Conservation (phyloP, 2,329 filamentous ascomycete species). For the Elsinoe perseae region DNA sequence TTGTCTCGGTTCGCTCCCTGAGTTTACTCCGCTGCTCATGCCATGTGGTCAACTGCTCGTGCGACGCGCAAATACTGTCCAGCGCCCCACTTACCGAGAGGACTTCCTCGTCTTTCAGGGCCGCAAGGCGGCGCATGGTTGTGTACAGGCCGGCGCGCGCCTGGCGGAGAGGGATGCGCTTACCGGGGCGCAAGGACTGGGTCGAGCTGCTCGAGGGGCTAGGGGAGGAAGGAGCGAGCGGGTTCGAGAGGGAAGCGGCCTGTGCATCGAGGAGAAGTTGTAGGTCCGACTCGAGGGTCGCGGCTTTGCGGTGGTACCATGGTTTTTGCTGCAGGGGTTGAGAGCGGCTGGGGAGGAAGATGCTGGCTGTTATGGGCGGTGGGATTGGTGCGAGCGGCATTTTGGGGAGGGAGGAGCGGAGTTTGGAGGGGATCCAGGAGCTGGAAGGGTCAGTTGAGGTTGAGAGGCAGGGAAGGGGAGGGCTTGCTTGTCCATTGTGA, state of each 20-base stretch:
- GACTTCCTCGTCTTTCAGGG: conserved; percentile 62
- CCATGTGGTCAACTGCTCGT: conserved; percentile 54
- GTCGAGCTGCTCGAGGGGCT: conserved; percentile 27
- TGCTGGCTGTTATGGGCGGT: conserved; percentile 30
- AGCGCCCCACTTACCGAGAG: conserved; percentile 52
- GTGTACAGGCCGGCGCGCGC: conserved; percentile 58
- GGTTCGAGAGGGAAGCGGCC: conserved; percentile 48
- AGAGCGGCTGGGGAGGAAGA: conserved; percentile 17
- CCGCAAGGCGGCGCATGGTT: conserved; percentile 56
- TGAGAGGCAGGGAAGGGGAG: not conserved
- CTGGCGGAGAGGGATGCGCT: conserved; percentile 50
- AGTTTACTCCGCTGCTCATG: conserved; percentile 49
- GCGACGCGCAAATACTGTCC: conserved; percentile 48
- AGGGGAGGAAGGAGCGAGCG: conserved; percentile 41
- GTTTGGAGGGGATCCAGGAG: conserved; percentile 12
- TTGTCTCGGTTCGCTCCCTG: conserved; percentile 46
- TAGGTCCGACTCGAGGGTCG: conserved; percentile 49
- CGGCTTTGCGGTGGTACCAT: conserved; percentile 29
- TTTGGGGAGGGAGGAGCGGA: conserved; percentile 9
- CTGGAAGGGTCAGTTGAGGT: not conserved
- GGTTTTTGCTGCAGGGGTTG: not conserved
- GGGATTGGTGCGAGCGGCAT: conserved; percentile 22
- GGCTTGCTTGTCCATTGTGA: conserved; percentile 19
- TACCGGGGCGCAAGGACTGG: conserved; percentile 31
- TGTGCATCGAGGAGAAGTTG: conserved; percentile 55